These are phyloP conservation scores for Daldinia loculata DNA, from an alignment of 495 filamentous ascomycete genomes.

Conservation along the genomic window DNA sequence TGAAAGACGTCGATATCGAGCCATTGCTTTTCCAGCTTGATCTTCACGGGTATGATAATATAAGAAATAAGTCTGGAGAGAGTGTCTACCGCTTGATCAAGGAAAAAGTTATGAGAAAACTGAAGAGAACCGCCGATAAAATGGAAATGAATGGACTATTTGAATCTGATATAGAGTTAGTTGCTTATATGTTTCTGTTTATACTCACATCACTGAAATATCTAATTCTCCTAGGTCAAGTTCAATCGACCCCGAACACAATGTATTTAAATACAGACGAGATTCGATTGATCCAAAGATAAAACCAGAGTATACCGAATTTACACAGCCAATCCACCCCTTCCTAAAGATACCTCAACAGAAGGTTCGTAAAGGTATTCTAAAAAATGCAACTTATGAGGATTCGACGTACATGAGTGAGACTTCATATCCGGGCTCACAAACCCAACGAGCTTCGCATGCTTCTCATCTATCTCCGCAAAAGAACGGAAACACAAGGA, in stretches of 20 bases:
- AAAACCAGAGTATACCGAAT: neutral
- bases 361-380: too few relatives aligned
- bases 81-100: constrained; percentile 22
- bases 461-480: neutral
- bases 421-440: neutral
- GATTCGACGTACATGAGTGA: too few relatives aligned
- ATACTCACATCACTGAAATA: neutral
- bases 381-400: too few relatives aligned
- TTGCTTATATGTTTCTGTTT: neutral
- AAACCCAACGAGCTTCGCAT: neutral
- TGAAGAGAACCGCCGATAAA: constrained; percentile 14
- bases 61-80: constrained; percentile 5
- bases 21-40: constrained; percentile 23
- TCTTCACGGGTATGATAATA: constrained; percentile 26
- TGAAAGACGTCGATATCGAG: constrained; percentile 6
- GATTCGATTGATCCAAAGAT: neutral
- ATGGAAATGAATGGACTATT: neutral
- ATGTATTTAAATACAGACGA: neutral
- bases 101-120: constrained; percentile 23
- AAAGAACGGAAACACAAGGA: too few relatives aligned
- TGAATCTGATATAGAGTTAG: constrained; percentile 19
- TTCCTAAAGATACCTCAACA: neutral
- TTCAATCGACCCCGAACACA: neutral
- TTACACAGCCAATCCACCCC: neutral
- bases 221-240: neutral